Percentiles rank a stretch among this genome's conserved stretches.
These are phyloP conservation scores for Cladophialophora chaetospira DNA, from an alignment of 2,329 filamentous ascomycete species.

Conservation along the genomic window DNA sequence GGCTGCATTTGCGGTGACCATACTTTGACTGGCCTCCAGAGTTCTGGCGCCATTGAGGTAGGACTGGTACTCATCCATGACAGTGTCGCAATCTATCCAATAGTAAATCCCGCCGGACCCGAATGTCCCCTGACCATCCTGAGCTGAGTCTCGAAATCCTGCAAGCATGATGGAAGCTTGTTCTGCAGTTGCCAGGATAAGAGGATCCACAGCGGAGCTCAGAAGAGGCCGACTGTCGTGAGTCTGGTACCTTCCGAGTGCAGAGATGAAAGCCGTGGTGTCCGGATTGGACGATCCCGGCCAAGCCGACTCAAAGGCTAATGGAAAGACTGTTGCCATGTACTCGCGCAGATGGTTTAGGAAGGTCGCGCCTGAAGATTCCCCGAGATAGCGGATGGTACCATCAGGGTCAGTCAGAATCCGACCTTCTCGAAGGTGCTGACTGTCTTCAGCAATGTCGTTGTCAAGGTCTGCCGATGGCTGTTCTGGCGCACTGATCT, in stretches of 20 bases:
- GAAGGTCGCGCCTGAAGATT: constrained; percentile 55
- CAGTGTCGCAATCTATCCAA: constrained; percentile 48
- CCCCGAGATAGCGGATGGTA: constrained; percentile 51
- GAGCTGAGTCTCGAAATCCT: constrained; percentile 49
- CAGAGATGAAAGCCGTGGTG: constrained; percentile 43
- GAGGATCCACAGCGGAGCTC: constrained; percentile 44
- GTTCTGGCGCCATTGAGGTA: constrained; percentile 16
- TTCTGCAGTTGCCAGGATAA: constrained; percentile 42
- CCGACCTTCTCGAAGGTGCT: constrained; percentile 37
- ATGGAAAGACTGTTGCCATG: constrained; percentile 46
- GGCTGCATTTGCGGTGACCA: constrained; percentile 51
- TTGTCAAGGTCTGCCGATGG: background rate
- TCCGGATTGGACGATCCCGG: constrained; percentile 23
- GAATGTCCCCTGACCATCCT: constrained; percentile 48
- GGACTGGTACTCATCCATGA: constrained; percentile 38
- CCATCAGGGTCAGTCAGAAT: constrained; percentile 51
- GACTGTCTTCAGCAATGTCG: constrained; percentile 33
- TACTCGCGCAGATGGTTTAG: constrained; percentile 54
- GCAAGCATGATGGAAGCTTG: constrained; percentile 46
- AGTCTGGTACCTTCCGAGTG: constrained; percentile 51
- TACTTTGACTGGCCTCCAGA: constrained; percentile 21
- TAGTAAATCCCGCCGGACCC: constrained; percentile 53
- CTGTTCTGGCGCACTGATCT: constrained; percentile 1
- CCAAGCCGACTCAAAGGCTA: constrained; percentile 35
- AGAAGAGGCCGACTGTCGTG: constrained; percentile 49